A percentile compares a stretch with the other conserved stretches of the same genome.
Evolutionary conservation across 2,329 filamentous ascomycete genomes (phyloP).

Genomic region (Fusarium sp.): DNA sequence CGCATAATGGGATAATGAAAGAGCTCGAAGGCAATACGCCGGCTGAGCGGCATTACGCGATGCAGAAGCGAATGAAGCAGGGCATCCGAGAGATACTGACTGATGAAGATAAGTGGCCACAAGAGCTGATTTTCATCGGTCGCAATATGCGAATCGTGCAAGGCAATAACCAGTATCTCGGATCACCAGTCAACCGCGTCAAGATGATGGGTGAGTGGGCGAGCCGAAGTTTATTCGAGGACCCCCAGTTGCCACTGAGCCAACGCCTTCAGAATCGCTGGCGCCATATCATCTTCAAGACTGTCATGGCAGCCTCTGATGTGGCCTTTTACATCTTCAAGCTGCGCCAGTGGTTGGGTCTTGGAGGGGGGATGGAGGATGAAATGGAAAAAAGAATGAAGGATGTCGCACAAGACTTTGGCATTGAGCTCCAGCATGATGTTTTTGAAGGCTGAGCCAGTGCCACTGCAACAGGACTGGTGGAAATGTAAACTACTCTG

Average conservation of each 20-base stretch:
- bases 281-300: slow-evolving; percentile 82
- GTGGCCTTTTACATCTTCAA: slow-evolving; percentile 85
- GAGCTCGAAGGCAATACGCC: slow-evolving; percentile 66
- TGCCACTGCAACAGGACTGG: background rate
- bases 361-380: slow-evolving; percentile 91
- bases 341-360: slow-evolving; percentile 78
- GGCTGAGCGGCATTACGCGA: slow-evolving; percentile 84
- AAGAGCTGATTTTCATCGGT: slow-evolving; percentile 91
- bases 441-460: slow-evolving; percentile 80
- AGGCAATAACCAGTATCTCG: slow-evolving; percentile 90
- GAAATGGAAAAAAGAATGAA: slow-evolving; percentile 90
- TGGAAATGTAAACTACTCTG: background rate
- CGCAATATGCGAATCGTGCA: slow-evolving; percentile 93
- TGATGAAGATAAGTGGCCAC: slow-evolving; percentile 89
- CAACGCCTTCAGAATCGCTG: slow-evolving; percentile 77
- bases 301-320: slow-evolving; percentile 80
- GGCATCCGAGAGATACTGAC: slow-evolving; percentile 74
- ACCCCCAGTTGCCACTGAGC: slow-evolving; percentile 68
- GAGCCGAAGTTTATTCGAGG: slow-evolving; percentile 81
- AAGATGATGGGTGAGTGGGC: slow-evolving; percentile 96
- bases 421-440: slow-evolving; percentile 87
- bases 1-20: slow-evolving; percentile 71
- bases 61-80: slow-evolving; percentile 87
- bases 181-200: slow-evolving; percentile 88
- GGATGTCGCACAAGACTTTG: slow-evolving; percentile 88